Conservation (phyloP, 495 filamentous ascomycete species). For the Penicillium bovifimosum region DNA sequence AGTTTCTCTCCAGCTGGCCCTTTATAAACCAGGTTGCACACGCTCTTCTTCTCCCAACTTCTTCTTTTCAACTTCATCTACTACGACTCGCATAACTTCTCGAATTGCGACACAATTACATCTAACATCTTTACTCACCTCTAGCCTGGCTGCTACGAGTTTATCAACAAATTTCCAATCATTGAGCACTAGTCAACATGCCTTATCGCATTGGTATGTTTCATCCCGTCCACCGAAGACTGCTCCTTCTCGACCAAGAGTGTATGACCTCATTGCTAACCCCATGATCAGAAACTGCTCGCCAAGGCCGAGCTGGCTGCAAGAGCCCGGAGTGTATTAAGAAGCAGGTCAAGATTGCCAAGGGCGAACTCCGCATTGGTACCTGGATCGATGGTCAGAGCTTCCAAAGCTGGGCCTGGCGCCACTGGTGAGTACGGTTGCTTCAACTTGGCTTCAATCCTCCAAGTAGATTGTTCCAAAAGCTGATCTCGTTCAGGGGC, state of each 20-base stretch:
- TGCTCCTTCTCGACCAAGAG: background rate
- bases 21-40: too few relatives aligned
- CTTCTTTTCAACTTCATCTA: too few relatives aligned
- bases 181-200: too few relatives aligned
- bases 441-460: background rate
- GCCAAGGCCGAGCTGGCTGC: conserved; percentile 60
- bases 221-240: too few relatives aligned
- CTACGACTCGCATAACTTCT: too few relatives aligned
- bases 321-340: conserved; percentile 63
- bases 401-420: conserved; percentile 56
- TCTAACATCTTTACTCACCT: too few relatives aligned
- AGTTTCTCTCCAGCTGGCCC: too few relatives aligned
- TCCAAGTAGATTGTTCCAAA: background rate
- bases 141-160: too few relatives aligned
- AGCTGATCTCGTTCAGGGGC: conserved; percentile 50
- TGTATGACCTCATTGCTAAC: conserved; percentile 13
- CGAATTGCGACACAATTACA: too few relatives aligned
- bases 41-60: too few relatives aligned
- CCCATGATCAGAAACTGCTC: conserved; percentile 51
- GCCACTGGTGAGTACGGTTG: conserved; percentile 63
- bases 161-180: too few relatives aligned
- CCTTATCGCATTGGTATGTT: too few relatives aligned
- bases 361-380: conserved; percentile 69
- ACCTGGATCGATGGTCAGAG: conserved; percentile 52
- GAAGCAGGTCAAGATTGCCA: conserved; percentile 59